Evolutionary conservation across 768 basidiomycete genomes (phyloP), one percentile per base, ranked within the genome.

Genomic region (Rhodotorula babjevae): DNA sequence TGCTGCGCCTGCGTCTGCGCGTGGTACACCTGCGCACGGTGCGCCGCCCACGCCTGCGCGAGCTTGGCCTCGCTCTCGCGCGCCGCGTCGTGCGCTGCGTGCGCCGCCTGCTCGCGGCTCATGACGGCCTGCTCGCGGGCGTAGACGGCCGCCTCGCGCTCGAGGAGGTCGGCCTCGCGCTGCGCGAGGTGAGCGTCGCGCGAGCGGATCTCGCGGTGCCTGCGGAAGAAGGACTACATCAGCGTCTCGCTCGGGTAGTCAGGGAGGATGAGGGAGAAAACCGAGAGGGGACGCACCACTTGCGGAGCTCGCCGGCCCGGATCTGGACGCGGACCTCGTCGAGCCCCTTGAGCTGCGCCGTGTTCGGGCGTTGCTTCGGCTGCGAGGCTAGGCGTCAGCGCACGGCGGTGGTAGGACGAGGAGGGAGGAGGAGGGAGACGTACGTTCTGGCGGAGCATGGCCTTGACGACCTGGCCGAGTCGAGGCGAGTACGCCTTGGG

Each of bases 381-480:
- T 78, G 65, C 19, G 49, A 49, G n/a, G n/a, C n/a, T n/a, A n/a
- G n/a, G n/a, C n/a, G n/a, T n/a, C n/a, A n/a, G n/a, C n/a, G n/a
- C n/a, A 27, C 31, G 11, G 9, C 18, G 46, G 14, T 9, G n/a
- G 25, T 9, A 55, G 53, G 0, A 55, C 16, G 18, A n/a, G 49
- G n/a, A 40, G 15, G 27, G 19, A 1, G 2, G 49, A 21, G 31
- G 16, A 27, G 27, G 27, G 16, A 79, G 42, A 36, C 85, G 76
- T 78, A 92, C 92, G 77, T 92, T 92, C 23, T 92, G 83, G 80
- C 88, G 91, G 25, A 93, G 81, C 92, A 95, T 93, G 0, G 89
- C 85, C 79, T 89, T 92, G 78, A 94, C 92, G 68, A 90, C 85
- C n/a, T 83, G 83, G 10, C 85, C 84, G 25, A 93, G 81, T 2